Conservation (phyloP, 345 rosid species). For the Cardamine occulta region DNA sequence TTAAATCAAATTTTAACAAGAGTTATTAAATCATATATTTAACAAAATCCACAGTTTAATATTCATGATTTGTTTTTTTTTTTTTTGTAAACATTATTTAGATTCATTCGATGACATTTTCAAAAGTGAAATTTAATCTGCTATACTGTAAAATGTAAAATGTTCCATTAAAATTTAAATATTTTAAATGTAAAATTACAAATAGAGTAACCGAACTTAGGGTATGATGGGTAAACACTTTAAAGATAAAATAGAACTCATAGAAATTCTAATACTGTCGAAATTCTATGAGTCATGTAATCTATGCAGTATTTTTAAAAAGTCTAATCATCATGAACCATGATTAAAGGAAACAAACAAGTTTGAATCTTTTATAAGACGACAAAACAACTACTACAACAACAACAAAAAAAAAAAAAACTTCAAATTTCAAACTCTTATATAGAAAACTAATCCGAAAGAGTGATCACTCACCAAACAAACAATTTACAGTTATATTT, state of each 20-base stretch:
- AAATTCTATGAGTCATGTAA: neutral
- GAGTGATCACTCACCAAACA: conserved; percentile 37
- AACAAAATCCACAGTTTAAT: neutral
- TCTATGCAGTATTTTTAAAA: neutral
- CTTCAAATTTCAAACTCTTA: neutral
- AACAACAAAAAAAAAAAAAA: neutral
- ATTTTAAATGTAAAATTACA: too few relatives aligned
- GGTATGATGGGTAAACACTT: too few relatives aligned
- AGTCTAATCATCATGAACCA: conserved; percentile 12
- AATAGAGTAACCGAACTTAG: neutral
- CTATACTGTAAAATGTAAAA: neutral
- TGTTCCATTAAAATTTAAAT: too few relatives aligned
- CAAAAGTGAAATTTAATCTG: neutral
- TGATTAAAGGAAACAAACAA: conserved; percentile 6
- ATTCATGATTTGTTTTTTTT: neutral
- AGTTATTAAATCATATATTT: neutral
- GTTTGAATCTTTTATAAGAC: neutral
- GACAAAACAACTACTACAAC: neutral
- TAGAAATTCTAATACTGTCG: neutral
- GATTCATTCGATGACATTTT: neutral
- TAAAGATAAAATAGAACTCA: too few relatives aligned
- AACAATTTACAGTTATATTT: neutral
- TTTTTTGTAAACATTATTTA: neutral
- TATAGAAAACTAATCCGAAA: neutral
- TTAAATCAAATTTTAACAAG: neutral